A percentile compares a stretch with the other conserved stretches of the same genome.
phyloP scores from a whole-genome alignment of 495 filamentous ascomycete genomes.

The Evernia prunastri region DNA sequence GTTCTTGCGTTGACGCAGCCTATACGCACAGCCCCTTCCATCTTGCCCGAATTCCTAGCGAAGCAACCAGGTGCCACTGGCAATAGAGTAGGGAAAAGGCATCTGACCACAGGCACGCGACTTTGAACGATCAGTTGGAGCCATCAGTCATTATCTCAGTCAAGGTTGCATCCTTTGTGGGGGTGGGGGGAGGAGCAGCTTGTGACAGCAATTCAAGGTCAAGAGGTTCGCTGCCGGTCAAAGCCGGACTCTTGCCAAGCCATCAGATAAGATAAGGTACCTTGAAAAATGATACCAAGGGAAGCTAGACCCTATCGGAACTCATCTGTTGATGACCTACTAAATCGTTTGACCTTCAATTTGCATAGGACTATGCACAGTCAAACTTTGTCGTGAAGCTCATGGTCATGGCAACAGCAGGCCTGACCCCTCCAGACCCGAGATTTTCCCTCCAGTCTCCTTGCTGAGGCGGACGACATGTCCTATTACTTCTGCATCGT shows the following conservation, averaged over 20 bases:
- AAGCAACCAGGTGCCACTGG: background rate
- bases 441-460: background rate
- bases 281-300: background rate
- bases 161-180: background rate
- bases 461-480: slow-evolving; percentile 43
- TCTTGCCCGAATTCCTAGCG: background rate
- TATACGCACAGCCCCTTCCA: slow-evolving; percentile 1
- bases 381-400: background rate
- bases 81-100: background rate
- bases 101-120: slow-evolving; percentile 1
- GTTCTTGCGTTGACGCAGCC: background rate
- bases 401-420: background rate
- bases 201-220: background rate
- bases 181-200: background rate
- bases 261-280: slow-evolving; percentile 2
- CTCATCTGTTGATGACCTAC: background rate
- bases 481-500: slow-evolving; percentile 96
- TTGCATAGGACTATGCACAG: background rate
- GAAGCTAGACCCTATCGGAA: background rate
- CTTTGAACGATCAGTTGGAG: background rate
- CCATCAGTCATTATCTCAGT: background rate
- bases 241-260: background rate
- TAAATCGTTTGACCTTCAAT: background rate
- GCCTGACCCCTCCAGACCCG: background rate
- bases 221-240: background rate